phyloP scores from a whole-genome alignment of 192 early-diverging fungal genomes.

The Coemansia sp. region DNA sequence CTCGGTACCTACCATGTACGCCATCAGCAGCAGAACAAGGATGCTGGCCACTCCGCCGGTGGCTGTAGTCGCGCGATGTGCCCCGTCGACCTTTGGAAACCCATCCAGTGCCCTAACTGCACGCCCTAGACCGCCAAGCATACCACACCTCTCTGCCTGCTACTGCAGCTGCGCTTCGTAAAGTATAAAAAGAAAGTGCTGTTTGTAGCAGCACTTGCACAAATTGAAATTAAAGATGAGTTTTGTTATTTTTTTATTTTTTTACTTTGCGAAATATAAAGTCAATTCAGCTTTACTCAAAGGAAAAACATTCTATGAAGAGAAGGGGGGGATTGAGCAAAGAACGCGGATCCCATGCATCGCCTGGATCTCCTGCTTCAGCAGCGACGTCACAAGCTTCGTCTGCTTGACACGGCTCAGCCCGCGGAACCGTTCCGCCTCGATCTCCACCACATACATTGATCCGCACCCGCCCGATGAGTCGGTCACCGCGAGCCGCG shows the following conservation, averaged over 20 bases:
- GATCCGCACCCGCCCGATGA: constrained; percentile 96
- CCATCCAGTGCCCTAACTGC: constrained; percentile 63
- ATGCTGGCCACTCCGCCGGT: constrained; percentile 77
- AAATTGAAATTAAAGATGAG: too few relatives aligned
- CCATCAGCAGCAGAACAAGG: constrained; percentile 64
- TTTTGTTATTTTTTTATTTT: too few relatives aligned
- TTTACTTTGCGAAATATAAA: too few relatives aligned
- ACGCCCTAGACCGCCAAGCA: constrained; percentile 8
- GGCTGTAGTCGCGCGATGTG: constrained; percentile 69
- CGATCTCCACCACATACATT: constrained; percentile 93
- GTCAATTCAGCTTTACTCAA: not conserved
- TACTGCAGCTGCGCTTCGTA: not conserved
- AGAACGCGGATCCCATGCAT: constrained; percentile 83
- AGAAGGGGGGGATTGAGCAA: constrained; percentile 27
- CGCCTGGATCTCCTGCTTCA: constrained; percentile 87
- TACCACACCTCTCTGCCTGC: not conserved
- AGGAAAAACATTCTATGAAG: not conserved
- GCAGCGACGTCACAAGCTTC: constrained; percentile 79
- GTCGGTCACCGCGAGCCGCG: constrained; percentile 73
- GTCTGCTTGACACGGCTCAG: constrained; percentile 85
- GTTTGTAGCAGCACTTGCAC: too few relatives aligned
- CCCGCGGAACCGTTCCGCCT: constrained; percentile 74
- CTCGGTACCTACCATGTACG: constrained; percentile 69
- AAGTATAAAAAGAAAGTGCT: not conserved
- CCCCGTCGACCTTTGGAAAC: constrained; percentile 85